phyloP scores from a whole-genome alignment of 2,329 filamentous ascomycete species.

The Tolypocladium pustulatum region DNA sequence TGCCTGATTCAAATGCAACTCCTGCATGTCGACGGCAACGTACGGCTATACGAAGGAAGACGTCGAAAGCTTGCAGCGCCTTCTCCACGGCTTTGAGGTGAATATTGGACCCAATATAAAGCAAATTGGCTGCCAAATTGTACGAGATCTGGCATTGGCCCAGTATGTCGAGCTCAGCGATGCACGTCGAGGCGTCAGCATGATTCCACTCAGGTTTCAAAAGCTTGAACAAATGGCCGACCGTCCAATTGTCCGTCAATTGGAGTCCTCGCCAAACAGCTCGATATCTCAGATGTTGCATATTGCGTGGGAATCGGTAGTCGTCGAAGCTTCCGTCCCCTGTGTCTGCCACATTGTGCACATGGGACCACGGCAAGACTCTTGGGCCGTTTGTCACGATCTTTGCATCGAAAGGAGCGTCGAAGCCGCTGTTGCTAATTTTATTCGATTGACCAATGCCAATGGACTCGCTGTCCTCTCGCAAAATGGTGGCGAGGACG shows the following conservation, averaged over 20 bases:
- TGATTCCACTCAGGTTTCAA: background rate
- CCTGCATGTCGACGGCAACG: background rate
- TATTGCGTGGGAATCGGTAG: conserved; percentile 11
- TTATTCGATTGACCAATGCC: background rate
- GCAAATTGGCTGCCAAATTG: conserved; percentile 14
- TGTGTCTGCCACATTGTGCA: background rate
- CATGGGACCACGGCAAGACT: conserved; percentile 12
- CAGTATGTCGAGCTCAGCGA: conserved; percentile 6
- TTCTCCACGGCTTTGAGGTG: conserved; percentile 4
- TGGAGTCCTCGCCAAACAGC: conserved; percentile 15
- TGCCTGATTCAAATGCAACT: conserved; percentile 3
- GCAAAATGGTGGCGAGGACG: conserved; percentile 9
- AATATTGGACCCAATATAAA: conserved; percentile 17
- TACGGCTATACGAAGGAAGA: conserved; percentile 6
- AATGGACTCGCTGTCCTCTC: conserved; percentile 8
- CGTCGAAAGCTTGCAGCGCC: conserved; percentile 10
- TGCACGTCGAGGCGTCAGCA: background rate
- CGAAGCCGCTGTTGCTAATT: background rate
- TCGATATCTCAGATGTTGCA: conserved; percentile 9
- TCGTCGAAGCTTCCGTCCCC: conserved; percentile 6
- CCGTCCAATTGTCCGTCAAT: background rate
- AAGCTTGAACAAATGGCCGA: background rate
- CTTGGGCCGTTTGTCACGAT: conserved; percentile 8
- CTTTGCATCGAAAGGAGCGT: conserved; percentile 9
- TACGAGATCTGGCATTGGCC: conserved; percentile 13